These are phyloP conservation scores for Globisporangium abappressorium DNA, from an alignment of 352 stramenopile genomes.

Conservation along the genomic window DNA sequence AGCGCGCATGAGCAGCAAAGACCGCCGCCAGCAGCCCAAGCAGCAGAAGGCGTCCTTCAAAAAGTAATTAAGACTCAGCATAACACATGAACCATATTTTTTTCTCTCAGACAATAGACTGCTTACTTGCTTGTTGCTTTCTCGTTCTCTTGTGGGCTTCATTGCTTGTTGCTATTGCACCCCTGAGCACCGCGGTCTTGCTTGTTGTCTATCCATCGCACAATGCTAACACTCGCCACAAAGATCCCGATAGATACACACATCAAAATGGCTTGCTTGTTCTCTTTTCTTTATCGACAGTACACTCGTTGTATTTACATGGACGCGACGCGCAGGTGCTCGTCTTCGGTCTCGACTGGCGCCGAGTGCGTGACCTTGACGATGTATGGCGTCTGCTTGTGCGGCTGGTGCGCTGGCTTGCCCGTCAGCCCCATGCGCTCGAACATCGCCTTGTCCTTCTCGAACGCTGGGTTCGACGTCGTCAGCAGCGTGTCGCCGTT, in stretches of 20 bases:
- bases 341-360: conserved; percentile 28
- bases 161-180: not conserved
- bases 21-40: conserved; percentile 19
- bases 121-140: not conserved
- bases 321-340: conserved; percentile 12
- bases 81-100: conserved; percentile 1
- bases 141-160: not conserved
- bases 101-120: not conserved
- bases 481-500: conserved; percentile 98
- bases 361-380: conserved; percentile 78
- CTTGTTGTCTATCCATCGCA: not conserved
- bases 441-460: conserved; percentile 94
- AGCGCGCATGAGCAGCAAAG: conserved; percentile 21
- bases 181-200: not conserved
- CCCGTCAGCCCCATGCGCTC: conserved; percentile 92
- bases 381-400: conserved; percentile 79
- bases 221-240: not conserved
- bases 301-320: conserved; percentile 23
- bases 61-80: conserved; percentile 6
- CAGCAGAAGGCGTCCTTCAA: conserved; percentile 12
- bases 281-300: not conserved
- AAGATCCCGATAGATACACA: not conserved
- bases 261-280: not conserved
- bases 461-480: conserved; percentile 95
- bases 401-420: conserved; percentile 93